These are phyloP conservation scores for Russula earlei DNA, from an alignment of 768 basidiomycete genomes.

Conservation along the genomic window DNA sequence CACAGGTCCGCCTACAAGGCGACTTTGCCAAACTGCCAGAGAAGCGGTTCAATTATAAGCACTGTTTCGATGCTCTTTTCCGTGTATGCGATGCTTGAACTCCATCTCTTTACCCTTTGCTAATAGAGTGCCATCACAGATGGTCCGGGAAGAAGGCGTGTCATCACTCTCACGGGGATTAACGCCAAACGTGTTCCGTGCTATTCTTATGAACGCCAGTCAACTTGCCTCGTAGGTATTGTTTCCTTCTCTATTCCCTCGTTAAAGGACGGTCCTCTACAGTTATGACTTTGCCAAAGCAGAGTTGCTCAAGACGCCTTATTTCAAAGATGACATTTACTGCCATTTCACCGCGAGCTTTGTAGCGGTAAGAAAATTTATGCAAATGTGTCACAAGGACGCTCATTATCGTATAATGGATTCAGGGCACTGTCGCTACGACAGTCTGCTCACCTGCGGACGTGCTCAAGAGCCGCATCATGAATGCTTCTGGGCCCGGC, in stretches of 20 bases:
- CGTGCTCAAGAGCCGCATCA: constrained; percentile 81
- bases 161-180: constrained; percentile 70
- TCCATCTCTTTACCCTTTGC: constrained; percentile 4
- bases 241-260: not conserved
- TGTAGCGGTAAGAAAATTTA: constrained; percentile 50
- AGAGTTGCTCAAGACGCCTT: constrained; percentile 58
- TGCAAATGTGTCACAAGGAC: not conserved
- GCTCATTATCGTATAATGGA: not conserved
- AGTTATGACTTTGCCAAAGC: constrained; percentile 92
- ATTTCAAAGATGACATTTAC: constrained; percentile 74
- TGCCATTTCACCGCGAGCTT: constrained; percentile 84
- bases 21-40: constrained; percentile 85
- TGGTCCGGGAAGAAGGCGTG: constrained; percentile 79
- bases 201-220: constrained; percentile 84
- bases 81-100: constrained; percentile 42
- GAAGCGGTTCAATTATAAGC: constrained; percentile 84
- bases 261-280: not conserved
- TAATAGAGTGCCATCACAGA: constrained; percentile 34
- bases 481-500: constrained; percentile 81
- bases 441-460: constrained; percentile 86
- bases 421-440: constrained; percentile 76
- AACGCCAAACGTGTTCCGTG: constrained; percentile 78
- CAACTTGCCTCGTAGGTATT: constrained; percentile 75
- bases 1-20: constrained; percentile 71
- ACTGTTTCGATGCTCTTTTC: constrained; percentile 82